Percentiles rank a stretch among this genome's conserved stretches.
Conservation (phyloP, 306 rosid genomes). For the Cucurbita pepo region DNA sequence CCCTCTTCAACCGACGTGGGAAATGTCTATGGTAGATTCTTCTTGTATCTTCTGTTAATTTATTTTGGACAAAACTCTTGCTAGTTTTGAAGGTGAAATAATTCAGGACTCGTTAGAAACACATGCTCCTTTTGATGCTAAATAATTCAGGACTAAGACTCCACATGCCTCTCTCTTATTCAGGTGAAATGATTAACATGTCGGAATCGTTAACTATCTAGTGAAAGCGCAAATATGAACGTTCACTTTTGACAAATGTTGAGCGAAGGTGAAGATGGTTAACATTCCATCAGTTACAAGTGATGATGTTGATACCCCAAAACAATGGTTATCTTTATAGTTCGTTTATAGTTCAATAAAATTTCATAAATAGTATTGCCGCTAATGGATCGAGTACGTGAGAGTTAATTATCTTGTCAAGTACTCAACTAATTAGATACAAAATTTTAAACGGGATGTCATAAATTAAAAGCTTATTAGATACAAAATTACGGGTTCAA, state of each 20-base stretch:
- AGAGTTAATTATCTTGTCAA: too few species aligned
- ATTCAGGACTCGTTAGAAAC: constrained; percentile 67
- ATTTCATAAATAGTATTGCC: too few species aligned
- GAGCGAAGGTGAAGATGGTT: constrained; percentile 57
- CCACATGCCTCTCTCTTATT: constrained; percentile 64
- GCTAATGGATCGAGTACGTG: too few species aligned
- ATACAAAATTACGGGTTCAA: too few species aligned
- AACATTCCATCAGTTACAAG: constrained; percentile 48
- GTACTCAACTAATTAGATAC: too few species aligned
- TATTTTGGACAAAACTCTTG: constrained; percentile 15
- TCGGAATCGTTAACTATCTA: neutral
- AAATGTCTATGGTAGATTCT: too few species aligned
- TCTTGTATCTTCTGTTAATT: neutral
- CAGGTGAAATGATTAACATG: constrained; percentile 41
- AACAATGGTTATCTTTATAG: constrained; percentile 38
- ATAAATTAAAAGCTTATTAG: too few species aligned
- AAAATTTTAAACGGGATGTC: too few species aligned
- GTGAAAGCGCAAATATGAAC: neutral
- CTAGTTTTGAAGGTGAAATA: constrained; percentile 35
- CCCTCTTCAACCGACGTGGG: too few species aligned
- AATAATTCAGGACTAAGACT: constrained; percentile 32
- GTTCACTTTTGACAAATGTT: neutral
- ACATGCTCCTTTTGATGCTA: constrained; percentile 83
- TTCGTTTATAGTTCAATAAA: too few species aligned
- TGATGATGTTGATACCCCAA: constrained; percentile 60